These are phyloP conservation scores for Trichothecium sympodiale DNA, from an alignment of 2,329 filamentous ascomycete species.

Conservation along the genomic window DNA sequence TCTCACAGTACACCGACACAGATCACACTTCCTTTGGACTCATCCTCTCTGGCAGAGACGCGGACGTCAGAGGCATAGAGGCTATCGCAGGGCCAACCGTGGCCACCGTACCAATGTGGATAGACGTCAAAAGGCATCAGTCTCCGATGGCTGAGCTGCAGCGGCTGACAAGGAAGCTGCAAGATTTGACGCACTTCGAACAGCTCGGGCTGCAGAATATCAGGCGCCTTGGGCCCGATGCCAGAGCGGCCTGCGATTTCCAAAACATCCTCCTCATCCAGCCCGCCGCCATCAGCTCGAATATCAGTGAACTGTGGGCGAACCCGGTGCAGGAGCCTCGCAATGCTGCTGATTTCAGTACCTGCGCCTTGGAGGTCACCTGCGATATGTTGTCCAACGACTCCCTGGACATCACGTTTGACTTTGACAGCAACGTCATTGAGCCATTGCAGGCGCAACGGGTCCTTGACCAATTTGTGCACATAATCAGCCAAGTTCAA, in stretches of 20 bases:
- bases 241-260: conserved; percentile 7
- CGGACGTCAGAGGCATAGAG: conserved; percentile 2
- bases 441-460: too few species aligned
- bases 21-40: neutral
- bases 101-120: neutral
- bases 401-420: too few species aligned
- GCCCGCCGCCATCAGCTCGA: neutral
- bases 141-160: too few species aligned
- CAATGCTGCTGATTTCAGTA: too few species aligned
- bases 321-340: neutral
- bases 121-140: neutral
- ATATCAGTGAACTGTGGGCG: neutral
- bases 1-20: neutral
- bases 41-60: neutral
- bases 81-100: neutral
- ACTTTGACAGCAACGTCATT: too few species aligned
- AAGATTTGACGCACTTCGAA: conserved; percentile 6
- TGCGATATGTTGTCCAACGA: too few species aligned
- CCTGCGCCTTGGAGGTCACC: too few species aligned
- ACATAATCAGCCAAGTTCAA: too few species aligned
- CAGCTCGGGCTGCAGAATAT: conserved; percentile 11
- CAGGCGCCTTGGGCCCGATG: conserved; percentile 3
- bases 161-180: too few species aligned
- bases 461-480: too few species aligned
- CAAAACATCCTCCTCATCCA: conserved; percentile 9